Evolutionary conservation across 2,329 filamentous ascomycete genomes (phyloP), one percentile per base, ranked within the genome.

Genomic region (Fusarium annulatum): DNA sequence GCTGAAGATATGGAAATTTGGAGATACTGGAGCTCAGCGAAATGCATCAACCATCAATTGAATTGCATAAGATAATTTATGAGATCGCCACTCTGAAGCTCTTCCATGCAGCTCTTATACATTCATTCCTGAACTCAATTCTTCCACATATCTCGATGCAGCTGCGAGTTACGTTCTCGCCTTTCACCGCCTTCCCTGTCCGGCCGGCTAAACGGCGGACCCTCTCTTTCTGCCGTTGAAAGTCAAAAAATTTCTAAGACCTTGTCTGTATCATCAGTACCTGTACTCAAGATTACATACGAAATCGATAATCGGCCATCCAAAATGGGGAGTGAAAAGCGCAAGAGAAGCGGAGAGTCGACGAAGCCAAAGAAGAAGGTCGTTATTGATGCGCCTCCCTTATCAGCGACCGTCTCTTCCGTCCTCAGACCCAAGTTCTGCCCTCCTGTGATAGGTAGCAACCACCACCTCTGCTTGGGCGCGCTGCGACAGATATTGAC

Each of bases 381-480:
- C n/a, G 82, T 84, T 52, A 81, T 88, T 45, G 82, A 86, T 74
- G 78, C 81, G n/a, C 72, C 81, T 21, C 76, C 82, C 53, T 71
- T 82, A 30, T 82, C 80, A 39, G 81, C 87, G 61, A 84, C 81
- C 46, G 82, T 90, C 36, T 83, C 86, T 38, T 84, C 87, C 4
- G 77, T 88, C 19, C 80, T 86, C 33, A 81, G 82, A 65, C 82
- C 83, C 23, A 84, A 84, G 69, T 81, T 81, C 73, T 88, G 83
- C 76, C 86, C 88, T 26, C 88, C 88, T 6, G 82, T 89, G 34
- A 83, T 89, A 81, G 87, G 87, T 89, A 86, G 53, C 41, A 49
- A 59, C 45, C 57, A 39, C 42, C 39, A 34, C 41, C 33, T 62
- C 39, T 21, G 45, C 33, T 41, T 67, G n/a, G 33, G 21, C 23